Evolutionary conservation across 192 early-diverging fungal genomes (phyloP), one percentile per base, ranked within the genome.

Genomic region (Glomus cerebriforme): DNA sequence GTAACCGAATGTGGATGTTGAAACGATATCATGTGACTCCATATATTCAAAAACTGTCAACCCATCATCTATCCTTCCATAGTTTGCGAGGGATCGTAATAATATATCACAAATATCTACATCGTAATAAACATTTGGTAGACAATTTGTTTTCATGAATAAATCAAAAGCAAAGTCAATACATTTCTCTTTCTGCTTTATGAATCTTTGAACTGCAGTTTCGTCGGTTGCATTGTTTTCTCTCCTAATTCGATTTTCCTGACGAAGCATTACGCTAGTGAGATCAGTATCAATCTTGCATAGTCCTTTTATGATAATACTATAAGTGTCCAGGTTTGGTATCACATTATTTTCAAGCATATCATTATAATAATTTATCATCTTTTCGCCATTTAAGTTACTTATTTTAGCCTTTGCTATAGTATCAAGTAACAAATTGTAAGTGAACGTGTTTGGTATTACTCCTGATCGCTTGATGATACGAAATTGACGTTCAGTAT

Each of bases 351-450:
- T 32, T n/a, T 68, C 32, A 29, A 68, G 26, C 77, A 78, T 78
- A 34, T 69, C 31, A n/a, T 66, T 35, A 59, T 68, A 78, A 68
- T 60, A 47, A 32, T 78, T 19, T 19, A 63, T 31, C 19, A 64
- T 17, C 58, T 26, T 66, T 31, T 54, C 27, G 22, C 54, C 13
- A 17, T 12, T 37, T 27, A 22, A 27, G 17, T 12, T 24, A 34
- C 34, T 66, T 34, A 10, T 59, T 32, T 45, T 37, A 35, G 68
- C 26, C 29, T 29, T 45, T 31, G 26, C 19, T 9, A 60, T 27
- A 15, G 77, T 60, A 59, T 78, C 62, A 17, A 78, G 27, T 15
- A 78, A 37, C 26, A 68, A 68, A 59, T 78, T 78, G 12, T 78
- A 78, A 1, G 77, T 78, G 0, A 59, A 24, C 2, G 65, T 65